phyloP scores from a whole-genome alignment of 2,329 filamentous ascomycete species.

The Chaetomium sp. region DNA sequence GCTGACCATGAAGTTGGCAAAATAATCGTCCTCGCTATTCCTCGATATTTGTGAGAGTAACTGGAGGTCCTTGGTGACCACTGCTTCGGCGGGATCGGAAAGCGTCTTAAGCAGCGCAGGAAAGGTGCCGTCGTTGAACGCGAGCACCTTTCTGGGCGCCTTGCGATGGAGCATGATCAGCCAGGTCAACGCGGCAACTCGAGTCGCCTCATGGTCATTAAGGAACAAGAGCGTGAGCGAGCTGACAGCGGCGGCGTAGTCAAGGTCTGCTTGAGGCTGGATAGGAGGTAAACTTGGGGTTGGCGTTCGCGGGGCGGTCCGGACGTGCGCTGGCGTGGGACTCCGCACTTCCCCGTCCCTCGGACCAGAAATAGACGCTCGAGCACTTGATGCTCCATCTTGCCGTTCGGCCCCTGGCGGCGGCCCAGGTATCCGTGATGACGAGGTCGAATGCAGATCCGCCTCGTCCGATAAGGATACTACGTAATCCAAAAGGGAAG shows the following conservation, averaged over 20 bases:
- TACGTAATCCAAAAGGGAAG: constrained; percentile 87
- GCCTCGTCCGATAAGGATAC: constrained; percentile 77
- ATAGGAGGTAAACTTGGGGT: constrained; percentile 36
- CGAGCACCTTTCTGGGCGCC: constrained; percentile 84
- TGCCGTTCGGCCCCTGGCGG: constrained; percentile 39
- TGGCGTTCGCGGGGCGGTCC: constrained; percentile 40
- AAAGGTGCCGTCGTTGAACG: constrained; percentile 96
- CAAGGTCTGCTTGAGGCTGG: constrained; percentile 63
- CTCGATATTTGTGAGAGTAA: constrained; percentile 91
- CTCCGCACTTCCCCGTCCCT: constrained; percentile 48
- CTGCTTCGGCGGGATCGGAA: constrained; percentile 89
- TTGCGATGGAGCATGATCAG: constrained; percentile 96
- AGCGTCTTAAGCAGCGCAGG: constrained; percentile 92
- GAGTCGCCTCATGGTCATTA: constrained; percentile 93
- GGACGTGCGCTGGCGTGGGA: constrained; percentile 45
- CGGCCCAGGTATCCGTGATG: constrained; percentile 36
- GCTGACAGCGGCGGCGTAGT: constrained; percentile 91
- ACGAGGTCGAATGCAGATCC: constrained; percentile 32
- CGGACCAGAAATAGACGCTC: constrained; percentile 46
- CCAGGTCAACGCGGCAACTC: constrained; percentile 91
- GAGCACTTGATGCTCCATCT: constrained; percentile 43
- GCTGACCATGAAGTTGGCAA: constrained; percentile 97
- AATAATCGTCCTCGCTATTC: constrained; percentile 96
- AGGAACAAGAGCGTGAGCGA: constrained; percentile 89
- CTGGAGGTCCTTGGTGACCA: constrained; percentile 90